phyloP scores from a whole-genome alignment of 208 protist genomes.

The Trypanosoma platydactyli region DNA sequence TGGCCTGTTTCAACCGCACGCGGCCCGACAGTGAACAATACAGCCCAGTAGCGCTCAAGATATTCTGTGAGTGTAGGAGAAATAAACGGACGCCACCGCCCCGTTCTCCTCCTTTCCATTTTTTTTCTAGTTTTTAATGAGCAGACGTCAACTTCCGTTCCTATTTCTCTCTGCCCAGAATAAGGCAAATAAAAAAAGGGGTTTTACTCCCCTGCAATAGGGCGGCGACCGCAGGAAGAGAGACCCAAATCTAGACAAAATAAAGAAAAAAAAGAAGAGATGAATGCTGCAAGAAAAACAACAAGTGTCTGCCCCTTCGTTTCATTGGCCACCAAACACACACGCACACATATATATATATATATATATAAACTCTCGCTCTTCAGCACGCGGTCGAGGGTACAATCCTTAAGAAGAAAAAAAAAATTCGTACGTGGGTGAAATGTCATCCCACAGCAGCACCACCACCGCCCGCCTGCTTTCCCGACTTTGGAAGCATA shows the following conservation, averaged over 20 bases:
- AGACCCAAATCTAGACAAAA: neutral
- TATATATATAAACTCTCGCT: neutral
- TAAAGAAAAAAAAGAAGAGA: slow-evolving; percentile 16
- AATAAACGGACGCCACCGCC: slow-evolving; percentile 61
- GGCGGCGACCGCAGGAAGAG: neutral
- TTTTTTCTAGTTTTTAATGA: neutral
- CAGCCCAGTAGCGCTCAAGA: slow-evolving; percentile 76
- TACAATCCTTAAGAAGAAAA: no score
- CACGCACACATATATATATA: slow-evolving; percentile 15
- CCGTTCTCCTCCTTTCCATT: slow-evolving; percentile 3
- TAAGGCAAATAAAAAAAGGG: slow-evolving; percentile 1
- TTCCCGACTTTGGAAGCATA: slow-evolving; percentile 61
- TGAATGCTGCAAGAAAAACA: neutral
- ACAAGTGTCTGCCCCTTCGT: neutral
- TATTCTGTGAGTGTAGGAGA: slow-evolving; percentile 61
- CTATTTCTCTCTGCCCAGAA: neutral
- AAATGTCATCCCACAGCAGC: neutral
- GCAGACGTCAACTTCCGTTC: neutral
- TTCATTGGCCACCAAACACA: neutral
- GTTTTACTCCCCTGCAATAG: neutral
- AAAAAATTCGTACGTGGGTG: neutral
- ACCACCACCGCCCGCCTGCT: slow-evolving; percentile 18
- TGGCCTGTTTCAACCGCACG: slow-evolving; percentile 75
- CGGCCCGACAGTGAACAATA: slow-evolving; percentile 79
- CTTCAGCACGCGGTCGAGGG: neutral